Conservation (phyloP, 192 early-diverging fungal species). For the Neocallimastix lanati region DNA sequence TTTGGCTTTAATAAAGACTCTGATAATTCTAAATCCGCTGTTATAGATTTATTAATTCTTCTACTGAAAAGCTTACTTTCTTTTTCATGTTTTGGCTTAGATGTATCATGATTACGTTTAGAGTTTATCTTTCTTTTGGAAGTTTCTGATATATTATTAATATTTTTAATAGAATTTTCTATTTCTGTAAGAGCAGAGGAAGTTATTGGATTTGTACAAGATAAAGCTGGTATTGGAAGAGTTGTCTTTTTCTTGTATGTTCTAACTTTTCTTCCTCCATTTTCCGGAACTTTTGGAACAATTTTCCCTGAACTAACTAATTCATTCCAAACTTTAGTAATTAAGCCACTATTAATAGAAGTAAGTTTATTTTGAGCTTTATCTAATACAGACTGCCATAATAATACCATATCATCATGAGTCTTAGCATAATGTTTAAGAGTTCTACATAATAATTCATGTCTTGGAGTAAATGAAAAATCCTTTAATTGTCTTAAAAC, state of each 20-base stretch:
- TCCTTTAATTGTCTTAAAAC: background rate
- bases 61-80: background rate
- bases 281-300: background rate
- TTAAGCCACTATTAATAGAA: background rate
- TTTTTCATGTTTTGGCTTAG: background rate
- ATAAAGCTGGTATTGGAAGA: background rate
- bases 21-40: background rate
- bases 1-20: background rate
- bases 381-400: background rate
- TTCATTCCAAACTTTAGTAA: background rate
- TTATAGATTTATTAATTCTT: background rate
- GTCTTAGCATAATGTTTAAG: background rate
- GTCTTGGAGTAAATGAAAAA: background rate
- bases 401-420: background rate
- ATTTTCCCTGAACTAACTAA: background rate
- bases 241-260: background rate
- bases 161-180: background rate
- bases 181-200: background rate
- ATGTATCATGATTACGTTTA: background rate
- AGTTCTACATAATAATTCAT: background rate
- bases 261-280: background rate
- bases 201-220: background rate
- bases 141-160: background rate
- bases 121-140: background rate
- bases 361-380: background rate